Evolutionary conservation across 106 monocot species (phyloP), one percentile per base, ranked within the genome.

Genomic region (Apostasia ramifera): DNA sequence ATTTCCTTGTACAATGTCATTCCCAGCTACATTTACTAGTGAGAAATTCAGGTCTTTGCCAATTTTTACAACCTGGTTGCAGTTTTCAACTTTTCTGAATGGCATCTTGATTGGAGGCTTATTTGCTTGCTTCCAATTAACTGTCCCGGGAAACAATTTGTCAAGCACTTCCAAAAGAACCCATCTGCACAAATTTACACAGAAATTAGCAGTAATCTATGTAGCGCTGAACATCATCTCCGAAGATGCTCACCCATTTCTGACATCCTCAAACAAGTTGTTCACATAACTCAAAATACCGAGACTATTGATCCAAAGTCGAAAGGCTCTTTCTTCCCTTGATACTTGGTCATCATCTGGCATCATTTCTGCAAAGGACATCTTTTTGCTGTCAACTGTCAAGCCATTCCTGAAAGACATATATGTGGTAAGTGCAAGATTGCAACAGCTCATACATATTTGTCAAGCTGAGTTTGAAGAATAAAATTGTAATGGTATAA

Each of bases 1-100:
- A 68, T 91, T 91, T 77, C 91, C 91, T 78, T 91, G 91, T 6
- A 87, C 87, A 61, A 91, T 87, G 80, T 91, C 91, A 73, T 82
- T 87, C 44, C 91, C 91, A 64, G 84, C 87, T 6, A 91, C 75
- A 74, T 91, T 91, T 57, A 91, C 87, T 1, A 91, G 81, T 8
- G 91, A 91, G 61, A 91, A 87, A 2, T 87, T 91, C 45, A 87
- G 69, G 5, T 76, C 57, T 59, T 87, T 87, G 37, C 87, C 91
- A 54, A 91, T 84, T 60, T 73, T 80, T 58, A 91, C 64, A 73
- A 91, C 84, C 66, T 91, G 91, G 71, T 91, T 91, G 80, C 87
- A 91, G 57, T 91, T 91, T 68, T 91, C 91, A 42, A 91, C 82
- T 73, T 91, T 84, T 61, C 82, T 80, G 57, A 91, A 91, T 64